Conservation (phyloP, 768 basidiomycete species). For the Lactifluus hygrophoroides region DNA sequence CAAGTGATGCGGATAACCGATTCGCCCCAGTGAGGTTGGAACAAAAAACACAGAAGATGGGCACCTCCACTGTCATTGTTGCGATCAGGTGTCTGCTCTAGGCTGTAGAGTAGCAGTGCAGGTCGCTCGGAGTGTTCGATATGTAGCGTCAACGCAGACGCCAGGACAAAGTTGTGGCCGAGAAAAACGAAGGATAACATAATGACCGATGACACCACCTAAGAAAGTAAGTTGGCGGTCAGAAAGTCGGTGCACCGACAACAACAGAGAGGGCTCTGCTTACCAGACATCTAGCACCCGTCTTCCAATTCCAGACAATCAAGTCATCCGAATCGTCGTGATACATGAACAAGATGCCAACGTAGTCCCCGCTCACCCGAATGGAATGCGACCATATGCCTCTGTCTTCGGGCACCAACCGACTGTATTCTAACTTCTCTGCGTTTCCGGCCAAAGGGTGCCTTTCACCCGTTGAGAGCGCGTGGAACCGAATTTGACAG, state of each 20-base stretch:
- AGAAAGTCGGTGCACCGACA: background rate
- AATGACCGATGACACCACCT: background rate
- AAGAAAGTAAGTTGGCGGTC: background rate
- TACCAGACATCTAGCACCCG: constrained; percentile 8
- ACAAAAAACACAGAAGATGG: constrained; percentile 7
- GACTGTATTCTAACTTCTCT: constrained; percentile 10
- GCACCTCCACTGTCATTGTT: background rate
- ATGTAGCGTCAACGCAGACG: background rate
- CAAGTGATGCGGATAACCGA: constrained; percentile 2
- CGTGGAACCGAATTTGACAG: constrained; percentile 6
- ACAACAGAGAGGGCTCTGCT: background rate
- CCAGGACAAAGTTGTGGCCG: constrained; percentile 3
- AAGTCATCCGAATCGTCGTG: background rate
- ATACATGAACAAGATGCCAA: constrained; percentile 10
- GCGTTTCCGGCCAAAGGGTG: constrained; percentile 1
- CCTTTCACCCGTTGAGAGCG: constrained; percentile 9
- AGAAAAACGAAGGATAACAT: constrained; percentile 15
- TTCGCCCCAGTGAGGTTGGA: background rate
- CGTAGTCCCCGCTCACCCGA: constrained; percentile 11
- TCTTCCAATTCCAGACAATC: constrained; percentile 20
- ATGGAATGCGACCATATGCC: constrained; percentile 9
- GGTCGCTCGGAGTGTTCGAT: background rate
- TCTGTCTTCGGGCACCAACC: background rate
- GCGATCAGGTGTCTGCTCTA: background rate
- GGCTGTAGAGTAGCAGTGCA: constrained; percentile 11